phyloP scores from a whole-genome alignment of 202 grass and related monocot genomes.

The Panicum virgatum region DNA sequence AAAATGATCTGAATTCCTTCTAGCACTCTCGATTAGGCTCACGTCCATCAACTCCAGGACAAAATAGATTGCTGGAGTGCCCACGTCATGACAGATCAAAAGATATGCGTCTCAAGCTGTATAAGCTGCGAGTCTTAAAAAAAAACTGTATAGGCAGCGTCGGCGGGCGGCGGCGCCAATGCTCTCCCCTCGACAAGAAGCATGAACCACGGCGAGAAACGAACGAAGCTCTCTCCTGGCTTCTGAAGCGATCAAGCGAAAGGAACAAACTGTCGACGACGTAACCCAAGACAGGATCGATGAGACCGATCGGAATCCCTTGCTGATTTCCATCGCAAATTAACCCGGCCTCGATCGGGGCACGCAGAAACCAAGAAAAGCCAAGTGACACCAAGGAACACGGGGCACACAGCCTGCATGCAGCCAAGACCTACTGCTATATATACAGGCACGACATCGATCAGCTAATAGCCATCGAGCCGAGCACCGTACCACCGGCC shows the following conservation, averaged over 20 bases:
- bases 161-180: background rate
- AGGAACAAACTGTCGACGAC: background rate
- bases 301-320: background rate
- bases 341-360: background rate
- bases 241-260: background rate
- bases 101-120: background rate
- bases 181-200: background rate
- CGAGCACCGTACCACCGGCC: background rate
- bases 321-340: background rate
- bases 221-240: background rate
- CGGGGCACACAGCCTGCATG: background rate
- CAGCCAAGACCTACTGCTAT: background rate
- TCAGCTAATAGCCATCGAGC: background rate
- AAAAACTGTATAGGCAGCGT: too few relatives aligned
- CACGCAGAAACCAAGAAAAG: background rate
- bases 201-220: background rate
- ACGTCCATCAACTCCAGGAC: background rate
- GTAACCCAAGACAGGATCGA: constrained; percentile 23
- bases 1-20: too few relatives aligned
- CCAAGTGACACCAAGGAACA: constrained; percentile 17
- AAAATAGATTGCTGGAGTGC: background rate
- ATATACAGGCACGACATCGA: background rate
- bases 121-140: too few relatives aligned
- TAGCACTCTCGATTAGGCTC: background rate
- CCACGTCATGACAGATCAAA: background rate